phyloP scores from a whole-genome alignment of 257 asterid species.

The Craterostigma plantagineum region DNA sequence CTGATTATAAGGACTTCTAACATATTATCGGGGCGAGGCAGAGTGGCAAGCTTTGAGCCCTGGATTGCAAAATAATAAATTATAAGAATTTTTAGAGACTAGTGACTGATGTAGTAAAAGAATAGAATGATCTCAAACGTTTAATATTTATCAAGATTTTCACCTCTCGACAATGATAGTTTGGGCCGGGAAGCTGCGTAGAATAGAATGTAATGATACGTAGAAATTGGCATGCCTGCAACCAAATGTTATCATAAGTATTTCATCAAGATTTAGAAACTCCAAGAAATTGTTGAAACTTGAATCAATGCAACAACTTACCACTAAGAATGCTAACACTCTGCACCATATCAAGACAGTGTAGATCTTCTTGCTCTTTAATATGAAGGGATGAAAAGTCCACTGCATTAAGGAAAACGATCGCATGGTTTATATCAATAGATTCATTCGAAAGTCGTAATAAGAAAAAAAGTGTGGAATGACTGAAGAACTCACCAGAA shows the following conservation, averaged over 20 bases:
- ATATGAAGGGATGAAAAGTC: conserved; percentile 94
- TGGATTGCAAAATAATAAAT: conserved; percentile 14
- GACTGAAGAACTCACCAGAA: conserved; percentile 42
- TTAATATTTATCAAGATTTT: conserved; percentile 1
- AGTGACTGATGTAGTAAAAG: too few relatives aligned
- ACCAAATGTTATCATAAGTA: too few relatives aligned
- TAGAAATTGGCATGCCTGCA: conserved; percentile 80
- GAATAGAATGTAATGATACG: conserved; percentile 87
- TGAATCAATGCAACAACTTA: too few relatives aligned
- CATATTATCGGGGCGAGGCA: conserved; percentile 64
- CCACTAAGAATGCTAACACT: conserved; percentile 83
- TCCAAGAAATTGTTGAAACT: not conserved
- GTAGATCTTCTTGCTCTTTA: conserved; percentile 82
- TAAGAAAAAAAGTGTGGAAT: not conserved
- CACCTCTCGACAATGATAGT: conserved; percentile 98
- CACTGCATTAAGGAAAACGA: conserved; percentile 45
- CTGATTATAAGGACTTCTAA: conserved; percentile 41
- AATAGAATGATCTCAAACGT: too few relatives aligned
- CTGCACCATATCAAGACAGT: conserved; percentile 97
- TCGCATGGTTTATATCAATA: conserved; percentile 4
- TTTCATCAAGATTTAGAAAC: not conserved
- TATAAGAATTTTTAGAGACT: too few relatives aligned
- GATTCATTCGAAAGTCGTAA: not conserved
- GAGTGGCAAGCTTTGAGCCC: conserved; percentile 88
- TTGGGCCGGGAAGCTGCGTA: conserved; percentile 96